These are phyloP conservation scores for Drosera capensis DNA, from an alignment of 148 eudicot species.

Conservation along the genomic window DNA sequence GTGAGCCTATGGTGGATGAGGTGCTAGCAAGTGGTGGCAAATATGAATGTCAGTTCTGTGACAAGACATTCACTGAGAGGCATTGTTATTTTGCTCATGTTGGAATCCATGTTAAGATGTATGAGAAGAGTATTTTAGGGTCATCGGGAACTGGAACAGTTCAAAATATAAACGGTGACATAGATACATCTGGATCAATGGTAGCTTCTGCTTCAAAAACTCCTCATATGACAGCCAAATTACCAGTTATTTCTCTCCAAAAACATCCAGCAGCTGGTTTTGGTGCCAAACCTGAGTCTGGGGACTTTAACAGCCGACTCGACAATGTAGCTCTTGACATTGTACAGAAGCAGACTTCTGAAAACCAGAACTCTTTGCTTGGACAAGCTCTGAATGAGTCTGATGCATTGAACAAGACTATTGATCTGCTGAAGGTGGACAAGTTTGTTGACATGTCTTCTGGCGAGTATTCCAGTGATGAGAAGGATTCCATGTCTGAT, in stretches of 20 bases:
- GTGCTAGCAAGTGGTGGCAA: conserved; percentile 40
- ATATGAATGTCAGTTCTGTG: conserved; percentile 74
- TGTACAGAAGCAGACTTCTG: conserved; percentile 10
- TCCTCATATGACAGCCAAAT: no score
- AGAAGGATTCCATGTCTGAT: conserved; percentile 12
- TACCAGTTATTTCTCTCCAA: no score
- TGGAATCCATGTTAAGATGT: conserved; percentile 56
- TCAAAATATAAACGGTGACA: conserved; percentile 16
- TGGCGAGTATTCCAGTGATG: conserved; percentile 21
- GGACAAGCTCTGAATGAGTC: conserved; percentile 16
- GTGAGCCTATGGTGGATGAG: conserved; percentile 44
- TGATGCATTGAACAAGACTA: conserved; percentile 5
- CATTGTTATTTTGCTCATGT: conserved; percentile 63
- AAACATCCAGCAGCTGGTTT: no score
- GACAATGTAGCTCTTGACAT: conserved; percentile 9
- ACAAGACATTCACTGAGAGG: conserved; percentile 48
- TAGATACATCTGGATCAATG: no score
- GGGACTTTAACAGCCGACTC: no score
- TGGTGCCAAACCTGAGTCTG: no score
- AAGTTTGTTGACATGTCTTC: conserved; percentile 14
- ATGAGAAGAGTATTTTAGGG: conserved; percentile 38
- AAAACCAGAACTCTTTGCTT: conserved; percentile 5
- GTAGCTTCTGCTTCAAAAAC: no score
- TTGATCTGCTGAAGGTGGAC: conserved; percentile 11
- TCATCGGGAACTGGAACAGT: conserved; percentile 16